A percentile compares a stretch with the other conserved stretches of the same genome.
Evolutionary conservation across 1,284 basidiomycete genomes (phyloP).

Genomic region (Sanghuangporus weigelae): DNA sequence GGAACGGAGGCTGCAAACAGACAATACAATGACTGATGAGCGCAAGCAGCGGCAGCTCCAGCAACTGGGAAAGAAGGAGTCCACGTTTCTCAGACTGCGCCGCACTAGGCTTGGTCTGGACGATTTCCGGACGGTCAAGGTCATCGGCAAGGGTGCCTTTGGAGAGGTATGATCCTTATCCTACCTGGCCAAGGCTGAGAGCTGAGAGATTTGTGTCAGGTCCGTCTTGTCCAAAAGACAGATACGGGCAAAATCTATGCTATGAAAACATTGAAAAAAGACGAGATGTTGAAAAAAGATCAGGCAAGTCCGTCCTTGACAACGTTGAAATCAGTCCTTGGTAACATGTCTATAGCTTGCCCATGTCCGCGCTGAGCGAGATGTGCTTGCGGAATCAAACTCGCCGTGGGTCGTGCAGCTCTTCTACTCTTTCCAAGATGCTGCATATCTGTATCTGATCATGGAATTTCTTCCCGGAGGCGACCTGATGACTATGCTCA

Average conservation of each 20-base stretch:
- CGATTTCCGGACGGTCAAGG: conserved; percentile 96
- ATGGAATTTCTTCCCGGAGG: conserved; percentile 99
- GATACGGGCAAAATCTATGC: conserved; percentile 99
- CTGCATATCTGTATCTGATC: conserved; percentile 93
- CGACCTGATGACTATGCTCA: conserved; percentile 98
- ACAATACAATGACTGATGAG: conserved; percentile 71
- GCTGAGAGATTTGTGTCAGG: conserved; percentile 39
- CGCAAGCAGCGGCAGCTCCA: conserved; percentile 89
- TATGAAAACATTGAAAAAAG: conserved; percentile 98
- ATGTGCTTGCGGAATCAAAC: conserved; percentile 95
- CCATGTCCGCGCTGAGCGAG: conserved; percentile 97
- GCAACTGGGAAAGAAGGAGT: conserved; percentile 88
- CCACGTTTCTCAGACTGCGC: conserved; percentile 84
- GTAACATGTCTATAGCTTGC: conserved; percentile 61
- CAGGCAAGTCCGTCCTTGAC: conserved; percentile 53
- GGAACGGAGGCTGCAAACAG: conserved; percentile 79
- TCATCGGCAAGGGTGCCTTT: conserved; percentile 98
- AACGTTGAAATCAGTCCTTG: not conserved
- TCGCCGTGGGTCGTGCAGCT: conserved; percentile 98
- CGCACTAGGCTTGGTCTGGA: conserved; percentile 90
- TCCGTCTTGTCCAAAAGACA: conserved; percentile 92
- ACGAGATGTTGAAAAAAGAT: conserved; percentile 99
- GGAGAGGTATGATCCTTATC: conserved; percentile 65
- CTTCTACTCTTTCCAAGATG: conserved; percentile 98
- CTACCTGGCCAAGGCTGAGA: not conserved